Evolutionary conservation across 257 asterid genomes (phyloP).

Genomic region (Nyctanthes arbortristis): DNA sequence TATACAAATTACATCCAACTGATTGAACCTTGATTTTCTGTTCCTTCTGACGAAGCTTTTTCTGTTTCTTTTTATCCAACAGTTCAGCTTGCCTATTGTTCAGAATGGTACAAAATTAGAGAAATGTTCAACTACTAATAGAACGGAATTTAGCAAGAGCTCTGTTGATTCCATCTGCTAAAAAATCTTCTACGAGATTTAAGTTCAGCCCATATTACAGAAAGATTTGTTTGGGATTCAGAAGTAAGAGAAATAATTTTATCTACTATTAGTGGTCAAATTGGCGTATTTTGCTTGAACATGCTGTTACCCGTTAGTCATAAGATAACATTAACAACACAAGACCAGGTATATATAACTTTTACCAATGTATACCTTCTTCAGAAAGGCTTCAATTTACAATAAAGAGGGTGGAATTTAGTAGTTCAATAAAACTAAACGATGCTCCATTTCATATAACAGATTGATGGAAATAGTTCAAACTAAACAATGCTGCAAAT

Average conservation of each 20-base stretch:
- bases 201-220: too few species aligned
- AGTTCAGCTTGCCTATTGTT: conserved; percentile 59
- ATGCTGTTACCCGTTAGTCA: not conserved
- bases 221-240: not conserved
- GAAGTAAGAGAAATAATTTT: not conserved
- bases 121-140: not conserved
- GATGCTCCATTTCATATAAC: not conserved
- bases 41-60: conserved; percentile 81
- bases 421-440: not conserved
- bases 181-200: too few species aligned
- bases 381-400: not conserved
- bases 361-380: not conserved
- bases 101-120: conserved; percentile 6
- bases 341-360: not conserved
- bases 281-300: not conserved
- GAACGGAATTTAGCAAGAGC: not conserved
- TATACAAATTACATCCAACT: conserved; percentile 30
- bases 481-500: not conserved
- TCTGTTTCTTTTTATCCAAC: too few species aligned
- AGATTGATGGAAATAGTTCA: not conserved
- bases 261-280: not conserved
- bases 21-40: conserved; percentile 65
- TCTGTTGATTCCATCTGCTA: too few species aligned
- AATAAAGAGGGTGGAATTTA: not conserved
- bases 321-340: not conserved